Percentiles rank a stretch among this genome's conserved stretches.
phyloP scores from a whole-genome alignment of 192 early-diverging fungal genomes.

The Coemansia sp. region DNA sequence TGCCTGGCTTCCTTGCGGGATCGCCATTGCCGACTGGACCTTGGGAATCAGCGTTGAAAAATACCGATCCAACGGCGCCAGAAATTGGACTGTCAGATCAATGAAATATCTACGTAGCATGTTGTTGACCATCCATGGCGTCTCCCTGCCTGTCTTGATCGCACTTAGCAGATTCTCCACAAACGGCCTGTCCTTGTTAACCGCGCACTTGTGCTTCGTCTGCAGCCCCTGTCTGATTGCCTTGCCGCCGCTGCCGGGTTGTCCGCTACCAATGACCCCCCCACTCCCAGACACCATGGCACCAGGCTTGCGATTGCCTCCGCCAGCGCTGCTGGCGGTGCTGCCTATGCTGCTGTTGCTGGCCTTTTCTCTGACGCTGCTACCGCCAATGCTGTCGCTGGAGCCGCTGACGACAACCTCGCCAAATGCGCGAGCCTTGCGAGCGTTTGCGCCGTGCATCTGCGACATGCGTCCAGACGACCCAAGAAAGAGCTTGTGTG shows the following conservation, averaged over 20 bases:
- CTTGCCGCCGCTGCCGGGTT: background rate
- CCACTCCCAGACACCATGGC: background rate
- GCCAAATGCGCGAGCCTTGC: constrained; percentile 14
- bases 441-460: constrained; percentile 36
- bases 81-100: constrained; percentile 89
- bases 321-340: background rate
- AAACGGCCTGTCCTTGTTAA: constrained; percentile 82
- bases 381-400: background rate
- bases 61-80: constrained; percentile 94
- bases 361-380: background rate
- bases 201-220: constrained; percentile 70
- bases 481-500: constrained; percentile 75
- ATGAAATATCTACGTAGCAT: constrained; percentile 89
- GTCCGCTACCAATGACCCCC: constrained; percentile 1
- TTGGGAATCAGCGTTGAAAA: constrained; percentile 86
- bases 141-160: constrained; percentile 68
- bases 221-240: constrained; percentile 40
- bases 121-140: constrained; percentile 86
- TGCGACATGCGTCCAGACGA: constrained; percentile 51
- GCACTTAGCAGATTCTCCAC: constrained; percentile 76
- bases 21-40: constrained; percentile 47
- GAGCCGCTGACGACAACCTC: constrained; percentile 8
- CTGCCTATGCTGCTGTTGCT: constrained; percentile 8
- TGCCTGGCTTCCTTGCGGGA: constrained; percentile 10
- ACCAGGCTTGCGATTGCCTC: background rate